Base-by-base conservation (phyloP, 257 asterid species). In the Scutellaria barbata region DNA sequence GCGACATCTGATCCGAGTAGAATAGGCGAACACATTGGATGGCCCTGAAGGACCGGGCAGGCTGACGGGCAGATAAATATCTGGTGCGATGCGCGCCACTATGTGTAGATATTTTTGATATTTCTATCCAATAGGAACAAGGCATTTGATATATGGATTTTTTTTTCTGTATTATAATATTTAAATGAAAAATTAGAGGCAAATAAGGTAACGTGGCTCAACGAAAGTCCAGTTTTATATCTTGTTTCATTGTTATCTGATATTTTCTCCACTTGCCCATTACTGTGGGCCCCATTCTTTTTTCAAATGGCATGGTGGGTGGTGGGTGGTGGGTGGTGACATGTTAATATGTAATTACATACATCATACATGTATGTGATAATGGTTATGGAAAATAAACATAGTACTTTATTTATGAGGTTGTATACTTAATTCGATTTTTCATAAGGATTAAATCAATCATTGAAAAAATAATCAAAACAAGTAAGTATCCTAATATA, bases 201-300 rank as follows among this genome's bases (percentile, higher is more conserved):
- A 40, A 56, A 64, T 67, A 25, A 4, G 13, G 12, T 51, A 35
- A 81, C 87, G 92, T 86, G 92, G 92, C 86, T 10, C 76, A 76
- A 74, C 69, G 54, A 13, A 18, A 16, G 51, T 77, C 54, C 22
- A 35, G 87, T 78, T 80, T 57, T 84, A 76, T 51, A 86, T 86
- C 82, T 64, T 35, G 71, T 0, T 10, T 22, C 37, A 20, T 74
- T 73, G 25, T 30, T 30, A 51, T 66, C 74, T 52, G 69, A 54
- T 41, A 16, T 71, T 47, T 50, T 7, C 16, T 17, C n/a, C 45
- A 78, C 80, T 66, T 83, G 83, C 72, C 75, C 81, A 76, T 68
- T 40, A 64, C 20, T 7, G 56, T 56, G 77, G 82, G 81, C 20
- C 71, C 79, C 81, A 54, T 8, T 7, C 18, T 50, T 45, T 10